Percentiles rank a stretch among this genome's conserved stretches.
These are phyloP conservation scores for Penstemon eatonii DNA, from an alignment of 257 asterid genomes.

Conservation along the genomic window DNA sequence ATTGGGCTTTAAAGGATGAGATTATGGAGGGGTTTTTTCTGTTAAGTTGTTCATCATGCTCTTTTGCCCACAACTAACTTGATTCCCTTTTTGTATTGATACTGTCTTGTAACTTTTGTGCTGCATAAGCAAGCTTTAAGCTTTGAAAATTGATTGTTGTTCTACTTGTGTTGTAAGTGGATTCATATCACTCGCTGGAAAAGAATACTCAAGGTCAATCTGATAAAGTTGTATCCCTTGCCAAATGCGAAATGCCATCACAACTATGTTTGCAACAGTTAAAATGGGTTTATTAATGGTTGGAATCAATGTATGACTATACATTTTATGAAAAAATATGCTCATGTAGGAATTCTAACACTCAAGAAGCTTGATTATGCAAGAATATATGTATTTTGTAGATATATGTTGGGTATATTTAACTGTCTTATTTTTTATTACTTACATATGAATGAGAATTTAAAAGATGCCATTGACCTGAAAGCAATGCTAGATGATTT, in stretches of 20 bases:
- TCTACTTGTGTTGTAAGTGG: conserved; percentile 62
- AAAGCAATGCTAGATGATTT: conserved; percentile 12
- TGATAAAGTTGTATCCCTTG: conserved; percentile 58
- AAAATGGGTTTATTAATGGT: too few relatives aligned
- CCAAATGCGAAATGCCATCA: conserved; percentile 45
- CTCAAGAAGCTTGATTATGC: neutral
- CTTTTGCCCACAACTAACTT: too few relatives aligned
- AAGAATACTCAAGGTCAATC: conserved; percentile 82
- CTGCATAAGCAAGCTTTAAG: conserved; percentile 6
- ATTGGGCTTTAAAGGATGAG: too few relatives aligned
- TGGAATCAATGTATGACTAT: too few relatives aligned
- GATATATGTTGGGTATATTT: neutral
- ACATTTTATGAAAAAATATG: too few relatives aligned
- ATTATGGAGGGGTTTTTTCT: too few relatives aligned
- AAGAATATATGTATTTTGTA: neutral
- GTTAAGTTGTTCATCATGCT: too few relatives aligned
- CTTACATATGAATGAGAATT: neutral
- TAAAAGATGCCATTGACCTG: neutral
- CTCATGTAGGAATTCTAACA: neutral
- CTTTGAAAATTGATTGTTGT: conserved; percentile 26
- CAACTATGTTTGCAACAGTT: too few relatives aligned
- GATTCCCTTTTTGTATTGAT: too few relatives aligned
- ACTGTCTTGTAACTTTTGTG: conserved; percentile 11
- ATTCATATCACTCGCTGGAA: conserved; percentile 87
- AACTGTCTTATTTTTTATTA: neutral